These are phyloP conservation scores for Oligophagozyma castellii DNA, from an alignment of 1,139 yeast species.

Conservation along the genomic window DNA sequence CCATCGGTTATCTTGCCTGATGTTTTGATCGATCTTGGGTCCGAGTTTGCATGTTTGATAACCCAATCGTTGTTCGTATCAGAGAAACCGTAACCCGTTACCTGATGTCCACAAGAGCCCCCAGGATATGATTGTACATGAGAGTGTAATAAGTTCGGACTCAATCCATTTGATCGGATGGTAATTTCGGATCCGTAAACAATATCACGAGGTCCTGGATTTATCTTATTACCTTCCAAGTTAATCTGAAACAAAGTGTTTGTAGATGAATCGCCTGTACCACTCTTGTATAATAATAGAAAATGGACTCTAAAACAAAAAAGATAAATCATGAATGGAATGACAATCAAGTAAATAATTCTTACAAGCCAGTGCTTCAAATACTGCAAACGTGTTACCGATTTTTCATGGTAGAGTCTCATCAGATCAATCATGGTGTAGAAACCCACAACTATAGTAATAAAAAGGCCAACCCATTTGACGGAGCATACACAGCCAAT, in stretches of 20 bases:
- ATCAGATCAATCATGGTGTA: constrained; percentile 68
- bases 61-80: constrained; percentile 55
- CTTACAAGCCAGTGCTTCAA: constrained; percentile 60
- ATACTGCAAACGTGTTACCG: constrained; percentile 32
- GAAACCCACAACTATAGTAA: constrained; percentile 73
- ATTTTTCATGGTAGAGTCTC: constrained; percentile 38
- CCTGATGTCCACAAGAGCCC: constrained; percentile 62
- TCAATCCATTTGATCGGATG: constrained; percentile 57
- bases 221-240: constrained; percentile 39
- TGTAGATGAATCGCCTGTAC: constrained; percentile 64
- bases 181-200: constrained; percentile 51
- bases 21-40: no score
- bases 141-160: constrained; percentile 60
- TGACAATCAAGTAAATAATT: constrained; percentile 47
- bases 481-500: constrained; percentile 91
- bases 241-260: constrained; percentile 61
- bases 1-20: constrained; percentile 33
- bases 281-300: constrained; percentile 56
- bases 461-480: constrained; percentile 91
- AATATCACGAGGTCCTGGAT: constrained; percentile 46
- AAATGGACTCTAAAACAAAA: constrained; percentile 73
- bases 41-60: constrained; percentile 26
- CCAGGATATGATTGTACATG: constrained; percentile 56
- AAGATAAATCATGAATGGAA: constrained; percentile 64
- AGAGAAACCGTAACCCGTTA: constrained; percentile 64